Evolutionary conservation across 108 stramenopile species (phyloP).

Genomic region (Skeletonema tropicum): DNA sequence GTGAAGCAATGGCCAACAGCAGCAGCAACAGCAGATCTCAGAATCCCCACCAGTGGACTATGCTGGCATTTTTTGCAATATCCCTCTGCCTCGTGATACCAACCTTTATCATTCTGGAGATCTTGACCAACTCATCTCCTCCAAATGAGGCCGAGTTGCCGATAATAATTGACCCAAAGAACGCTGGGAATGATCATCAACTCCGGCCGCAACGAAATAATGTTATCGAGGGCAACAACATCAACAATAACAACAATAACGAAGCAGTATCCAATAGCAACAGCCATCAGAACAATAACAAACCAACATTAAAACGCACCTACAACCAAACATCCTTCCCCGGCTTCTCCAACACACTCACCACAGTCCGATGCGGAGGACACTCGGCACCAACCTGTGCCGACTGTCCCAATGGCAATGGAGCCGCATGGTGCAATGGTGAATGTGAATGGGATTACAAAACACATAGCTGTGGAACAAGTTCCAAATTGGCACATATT

Average conservation of each 20-base stretch:
- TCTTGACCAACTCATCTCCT: neutral
- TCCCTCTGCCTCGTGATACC: neutral
- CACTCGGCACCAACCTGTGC: conserved; percentile 45
- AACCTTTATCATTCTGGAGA: neutral
- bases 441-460: conserved; percentile 43
- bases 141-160: neutral
- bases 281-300: too few species aligned
- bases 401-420: conserved; percentile 46
- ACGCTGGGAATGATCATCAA: too few species aligned
- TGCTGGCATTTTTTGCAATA: neutral
- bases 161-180: too few species aligned
- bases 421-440: conserved; percentile 47
- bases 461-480: conserved; percentile 15
- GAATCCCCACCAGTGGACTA: neutral
- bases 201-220: too few species aligned
- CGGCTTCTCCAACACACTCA: conserved; percentile 11
- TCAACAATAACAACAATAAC: neutral
- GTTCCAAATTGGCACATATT: conserved; percentile 24
- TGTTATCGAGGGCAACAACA: neutral
- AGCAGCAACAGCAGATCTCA: too few species aligned
- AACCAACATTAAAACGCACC: neutral
- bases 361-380: conserved; percentile 35
- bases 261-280: neutral
- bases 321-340: conserved; percentile 19
- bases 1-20: too few species aligned